Conservation (phyloP, 345 rosid genomes). For the Camelina neglecta region DNA sequence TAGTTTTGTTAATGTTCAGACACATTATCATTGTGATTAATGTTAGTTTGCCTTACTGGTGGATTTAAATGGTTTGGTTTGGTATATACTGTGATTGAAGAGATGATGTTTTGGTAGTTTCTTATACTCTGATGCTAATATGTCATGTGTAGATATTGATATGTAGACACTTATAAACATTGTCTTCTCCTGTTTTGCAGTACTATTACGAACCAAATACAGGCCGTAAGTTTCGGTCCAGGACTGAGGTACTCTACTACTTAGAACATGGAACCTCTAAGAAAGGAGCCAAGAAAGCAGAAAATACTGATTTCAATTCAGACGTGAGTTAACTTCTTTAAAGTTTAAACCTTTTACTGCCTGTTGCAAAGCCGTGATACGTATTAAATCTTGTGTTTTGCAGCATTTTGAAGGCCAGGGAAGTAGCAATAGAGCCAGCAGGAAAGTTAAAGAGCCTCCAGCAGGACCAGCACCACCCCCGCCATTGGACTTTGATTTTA, state of each 20-base stretch:
- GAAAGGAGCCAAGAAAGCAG: slow-evolving; percentile 36
- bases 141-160: not conserved
- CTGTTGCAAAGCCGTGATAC: not conserved
- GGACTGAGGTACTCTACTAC: slow-evolving; percentile 43
- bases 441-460: slow-evolving; percentile 29
- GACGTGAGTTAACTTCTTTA: slow-evolving; percentile 46
- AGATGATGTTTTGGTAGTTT: not conserved
- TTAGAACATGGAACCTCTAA: slow-evolving; percentile 44
- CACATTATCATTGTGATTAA: not conserved
- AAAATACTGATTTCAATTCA: slow-evolving; percentile 37
- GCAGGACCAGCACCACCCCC: not conserved
- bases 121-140: not conserved
- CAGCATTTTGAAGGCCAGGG: slow-evolving; percentile 48
- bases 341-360: not conserved
- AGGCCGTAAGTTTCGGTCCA: slow-evolving; percentile 50
- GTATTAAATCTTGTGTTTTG: not conserved
- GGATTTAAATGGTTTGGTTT: not conserved
- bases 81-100: not conserved
- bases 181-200: slow-evolving; percentile 33
- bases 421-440: slow-evolving; percentile 26
- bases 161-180: not conserved
- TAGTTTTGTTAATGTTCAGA: slow-evolving; percentile 3
- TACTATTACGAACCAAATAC: slow-evolving; percentile 49
- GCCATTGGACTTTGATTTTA: slow-evolving; percentile 54
- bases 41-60: slow-evolving; percentile 3